Evolutionary conservation across 1,284 basidiomycete species (phyloP).

Genomic region (Termitomyces sp.): DNA sequence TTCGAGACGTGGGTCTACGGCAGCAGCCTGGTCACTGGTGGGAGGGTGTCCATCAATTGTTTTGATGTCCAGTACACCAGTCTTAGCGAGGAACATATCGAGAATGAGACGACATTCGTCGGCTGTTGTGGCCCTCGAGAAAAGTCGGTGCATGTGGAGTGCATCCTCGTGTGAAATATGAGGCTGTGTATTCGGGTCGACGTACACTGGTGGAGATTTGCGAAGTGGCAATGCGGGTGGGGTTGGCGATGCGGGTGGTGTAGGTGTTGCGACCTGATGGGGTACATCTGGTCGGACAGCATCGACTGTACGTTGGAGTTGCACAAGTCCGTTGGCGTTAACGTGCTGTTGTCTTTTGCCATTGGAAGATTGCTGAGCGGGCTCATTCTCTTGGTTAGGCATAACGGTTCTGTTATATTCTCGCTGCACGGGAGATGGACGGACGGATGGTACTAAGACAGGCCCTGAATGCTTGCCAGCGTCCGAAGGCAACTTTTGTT

Average conservation of each 20-base stretch:
- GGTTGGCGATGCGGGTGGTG: slow-evolving; percentile 2
- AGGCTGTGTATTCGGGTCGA: slow-evolving; percentile 14
- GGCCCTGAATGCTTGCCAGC: slow-evolving; percentile 4
- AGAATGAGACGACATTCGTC: slow-evolving; percentile 83
- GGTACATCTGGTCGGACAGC: slow-evolving; percentile 11
- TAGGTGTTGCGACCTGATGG: neutral
- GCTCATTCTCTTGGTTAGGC: slow-evolving; percentile 15
- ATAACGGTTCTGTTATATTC: slow-evolving; percentile 9
- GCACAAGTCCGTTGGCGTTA: slow-evolving; percentile 15
- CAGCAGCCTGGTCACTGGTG: slow-evolving; percentile 22
- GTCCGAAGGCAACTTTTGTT: slow-evolving; percentile 6
- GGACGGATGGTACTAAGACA: neutral
- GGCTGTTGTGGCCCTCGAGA: slow-evolving; percentile 68
- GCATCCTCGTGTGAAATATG: slow-evolving; percentile 36
- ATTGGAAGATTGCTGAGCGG: neutral
- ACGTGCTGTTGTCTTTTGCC: neutral
- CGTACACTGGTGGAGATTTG: slow-evolving; percentile 27
- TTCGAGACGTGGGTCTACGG: slow-evolving; percentile 35
- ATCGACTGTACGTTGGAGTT: slow-evolving; percentile 8
- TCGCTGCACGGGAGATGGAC: slow-evolving; percentile 5
- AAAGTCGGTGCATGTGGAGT: slow-evolving; percentile 61
- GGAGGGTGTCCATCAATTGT: slow-evolving; percentile 29
- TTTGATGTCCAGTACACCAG: slow-evolving; percentile 39
- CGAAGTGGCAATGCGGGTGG: slow-evolving; percentile 15
- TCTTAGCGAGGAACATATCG: slow-evolving; percentile 72